Evolutionary conservation across 805 yeast species (phyloP), one percentile per base, ranked within the genome.

Genomic region (Groenewaldozyma tartarivorans): DNA sequence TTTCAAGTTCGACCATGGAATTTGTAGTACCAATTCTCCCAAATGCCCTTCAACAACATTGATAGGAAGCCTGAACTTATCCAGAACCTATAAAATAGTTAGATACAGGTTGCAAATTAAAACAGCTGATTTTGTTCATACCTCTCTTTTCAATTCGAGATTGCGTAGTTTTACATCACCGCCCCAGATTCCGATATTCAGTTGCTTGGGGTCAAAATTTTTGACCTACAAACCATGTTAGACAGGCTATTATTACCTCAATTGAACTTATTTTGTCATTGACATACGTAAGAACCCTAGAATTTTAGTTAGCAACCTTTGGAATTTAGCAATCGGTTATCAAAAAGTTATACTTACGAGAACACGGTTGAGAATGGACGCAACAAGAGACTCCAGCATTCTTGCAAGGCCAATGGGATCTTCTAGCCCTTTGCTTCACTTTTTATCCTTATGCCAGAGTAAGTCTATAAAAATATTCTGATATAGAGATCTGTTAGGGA

Each of bases 1-100:
- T 56, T 88, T 88, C 48, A 94, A 66, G 55, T 87, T 92, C 1
- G 96, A 81, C 96, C 97, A 94, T 0, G 99, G 98, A 30, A 92
- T 90, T 56, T 84, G 95, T 41, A 92, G 64, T 0, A 94, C 81
- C 48, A 92, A 68, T 50, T 81, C 84, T 1, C 97, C 98, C 43
- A 92, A 60, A 55, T 84, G 86, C 32, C 99, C 99, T 56, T 81
- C 82, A 46, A 75, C 74, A 11, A 94, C 90, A 57, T 88, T 84
- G 29, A 92, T 63, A 2, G 99, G 98, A 30, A 94, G 63, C 47
- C 82, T 76, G 48, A 92, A 71, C 51, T 81, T 74, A 60, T 94
- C 98, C 36, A 92, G 67, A 2, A 96, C 86, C 64, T 63, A 32
- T 4, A 16, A 32, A 34, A 15, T 11, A 13, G 11, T 6, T n/a